Percentiles rank a stretch among this genome's conserved stretches.
Evolutionary conservation across 352 stramenopile genomes (phyloP).

Genomic region (Phytophthora crassamura): DNA sequence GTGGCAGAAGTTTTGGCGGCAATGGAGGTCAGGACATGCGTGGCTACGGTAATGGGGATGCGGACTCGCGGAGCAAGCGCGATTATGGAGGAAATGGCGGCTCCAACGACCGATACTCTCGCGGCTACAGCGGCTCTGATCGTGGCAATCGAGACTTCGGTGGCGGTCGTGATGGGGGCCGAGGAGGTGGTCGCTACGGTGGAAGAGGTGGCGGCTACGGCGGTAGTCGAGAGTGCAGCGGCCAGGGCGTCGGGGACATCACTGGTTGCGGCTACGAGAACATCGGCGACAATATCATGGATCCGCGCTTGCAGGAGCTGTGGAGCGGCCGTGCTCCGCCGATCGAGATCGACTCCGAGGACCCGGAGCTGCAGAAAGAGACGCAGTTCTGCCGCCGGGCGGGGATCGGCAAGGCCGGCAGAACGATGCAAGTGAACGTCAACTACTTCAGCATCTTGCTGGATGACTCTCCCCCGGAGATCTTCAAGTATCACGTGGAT

Average conservation of each 20-base stretch:
- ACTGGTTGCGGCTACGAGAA: constrained; percentile 54
- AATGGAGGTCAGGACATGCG: background rate
- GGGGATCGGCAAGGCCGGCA: constrained; percentile 34
- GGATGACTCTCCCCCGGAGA: constrained; percentile 41
- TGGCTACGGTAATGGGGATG: background rate
- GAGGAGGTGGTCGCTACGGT: constrained; percentile 7
- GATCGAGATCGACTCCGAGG: constrained; percentile 28
- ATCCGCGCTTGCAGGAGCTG: constrained; percentile 49
- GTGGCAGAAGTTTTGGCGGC: background rate
- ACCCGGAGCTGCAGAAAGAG: constrained; percentile 36
- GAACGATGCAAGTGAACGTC: constrained; percentile 39
- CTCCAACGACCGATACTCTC: background rate
- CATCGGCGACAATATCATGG: constrained; percentile 50
- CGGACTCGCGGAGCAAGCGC: background rate
- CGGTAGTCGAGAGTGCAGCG: background rate
- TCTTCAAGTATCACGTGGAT: constrained; percentile 76
- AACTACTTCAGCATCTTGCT: constrained; percentile 70
- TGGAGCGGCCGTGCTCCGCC: constrained; percentile 41
- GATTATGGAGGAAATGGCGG: background rate
- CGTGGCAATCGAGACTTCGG: background rate
- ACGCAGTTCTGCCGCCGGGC: constrained; percentile 51
- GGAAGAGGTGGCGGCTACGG: background rate
- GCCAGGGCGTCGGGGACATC: constrained; percentile 13
- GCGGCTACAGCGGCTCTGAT: background rate
- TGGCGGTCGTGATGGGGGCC: background rate